Conservation (phyloP, 805 yeast genomes). For the Komagataella populi region DNA sequence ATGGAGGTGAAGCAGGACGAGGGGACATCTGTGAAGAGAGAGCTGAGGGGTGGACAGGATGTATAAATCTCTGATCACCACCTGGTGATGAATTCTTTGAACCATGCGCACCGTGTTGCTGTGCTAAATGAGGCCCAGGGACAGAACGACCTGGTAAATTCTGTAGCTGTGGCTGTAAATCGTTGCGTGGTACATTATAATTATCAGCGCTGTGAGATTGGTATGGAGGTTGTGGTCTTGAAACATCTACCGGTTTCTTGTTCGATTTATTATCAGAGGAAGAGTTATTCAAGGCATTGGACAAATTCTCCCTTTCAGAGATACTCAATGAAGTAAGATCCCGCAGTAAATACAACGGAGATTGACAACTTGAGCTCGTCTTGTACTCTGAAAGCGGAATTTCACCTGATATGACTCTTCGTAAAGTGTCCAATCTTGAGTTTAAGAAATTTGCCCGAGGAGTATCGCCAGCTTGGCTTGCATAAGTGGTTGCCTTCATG, state of each 20-base stretch:
- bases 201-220: neutral
- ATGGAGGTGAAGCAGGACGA: neutral
- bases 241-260: neutral
- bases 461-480: constrained; percentile 28
- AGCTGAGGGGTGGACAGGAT: neutral
- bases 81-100: neutral
- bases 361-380: neutral
- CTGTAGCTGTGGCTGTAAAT: neutral
- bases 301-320: neutral
- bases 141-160: neutral
- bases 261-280: too few species aligned
- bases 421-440: neutral
- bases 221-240: neutral
- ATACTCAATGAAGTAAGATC: neutral
- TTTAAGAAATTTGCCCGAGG: neutral
- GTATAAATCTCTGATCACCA: neutral
- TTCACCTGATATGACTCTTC: neutral
- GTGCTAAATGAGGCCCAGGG: neutral
- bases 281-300: neutral
- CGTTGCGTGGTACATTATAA: neutral
- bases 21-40: neutral
- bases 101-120: neutral
- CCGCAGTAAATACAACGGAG: neutral
- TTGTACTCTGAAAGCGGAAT: neutral
- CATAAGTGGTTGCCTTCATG: constrained; percentile 34